Percentiles rank a stretch among this genome's conserved stretches.
These are phyloP conservation scores for Fusarium oligoseptatum DNA, from an alignment of 2,329 filamentous ascomycete species.

Conservation along the genomic window DNA sequence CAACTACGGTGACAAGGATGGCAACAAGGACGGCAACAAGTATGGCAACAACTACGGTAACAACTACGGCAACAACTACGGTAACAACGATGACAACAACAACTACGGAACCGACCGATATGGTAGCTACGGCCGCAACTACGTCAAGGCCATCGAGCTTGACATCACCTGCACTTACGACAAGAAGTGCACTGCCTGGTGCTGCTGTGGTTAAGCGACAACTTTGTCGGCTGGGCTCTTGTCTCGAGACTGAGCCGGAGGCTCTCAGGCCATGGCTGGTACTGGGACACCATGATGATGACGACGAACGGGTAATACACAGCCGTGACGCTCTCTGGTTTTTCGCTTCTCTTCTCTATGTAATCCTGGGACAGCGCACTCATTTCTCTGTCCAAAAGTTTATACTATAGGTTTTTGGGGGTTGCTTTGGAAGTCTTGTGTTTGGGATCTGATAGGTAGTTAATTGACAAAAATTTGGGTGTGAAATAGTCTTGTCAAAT, in stretches of 20 bases:
- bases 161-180: constrained; percentile 21
- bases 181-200: constrained; percentile 30
- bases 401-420: constrained; percentile 7
- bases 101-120: neutral
- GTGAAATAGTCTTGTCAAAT: neutral
- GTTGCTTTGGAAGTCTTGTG: neutral
- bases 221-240: neutral
- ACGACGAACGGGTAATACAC: constrained; percentile 4
- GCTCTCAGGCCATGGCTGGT: neutral
- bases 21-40: neutral
- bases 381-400: constrained; percentile 8
- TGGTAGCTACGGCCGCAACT: neutral
- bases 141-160: constrained; percentile 24
- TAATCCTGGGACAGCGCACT: constrained; percentile 5
- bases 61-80: neutral
- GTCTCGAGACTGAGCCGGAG: neutral
- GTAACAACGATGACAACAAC: neutral
- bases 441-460: constrained; percentile 3
- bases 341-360: constrained; percentile 7
- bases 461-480: constrained; percentile 2
- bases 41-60: neutral
- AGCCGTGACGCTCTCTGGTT: constrained; percentile 11
- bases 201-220: constrained; percentile 24
- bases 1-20: neutral
- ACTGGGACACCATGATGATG: neutral